Evolutionary conservation across 805 yeast genomes (phyloP), one percentile per base, ranked within the genome.

Genomic region (Pichia phayaonensis): DNA sequence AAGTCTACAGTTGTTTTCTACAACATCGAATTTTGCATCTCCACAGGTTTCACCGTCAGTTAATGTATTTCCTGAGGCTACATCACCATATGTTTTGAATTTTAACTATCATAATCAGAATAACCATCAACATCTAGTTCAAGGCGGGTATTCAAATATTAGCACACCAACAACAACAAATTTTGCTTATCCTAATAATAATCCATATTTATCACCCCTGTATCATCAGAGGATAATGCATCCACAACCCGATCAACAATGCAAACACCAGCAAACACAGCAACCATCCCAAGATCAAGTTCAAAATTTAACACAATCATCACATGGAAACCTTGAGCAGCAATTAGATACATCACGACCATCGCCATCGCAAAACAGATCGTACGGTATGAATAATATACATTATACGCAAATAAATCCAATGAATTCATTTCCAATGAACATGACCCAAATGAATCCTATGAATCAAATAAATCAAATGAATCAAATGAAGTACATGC

Each of bases 91-190:
- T 44, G 10, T 26, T 16, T 26, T 47, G 8, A 34, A 42, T 8
- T 45, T 45, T 21, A 29, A n/a, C n/a, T n/a, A n/a, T n/a, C n/a
- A n/a, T n/a, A n/a, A n/a, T n/a, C n/a, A n/a, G n/a, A n/a, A 29
- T 8, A 5, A 23, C 10, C 45, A 31, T 31, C 24, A 21, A 27
- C 38, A 40, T 8, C 46, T 22, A 34, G 2, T 16, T n/a, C 38
- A 34, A n/a, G n/a, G 10, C n/a, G 20, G 20, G 3, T 34, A 31
- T 27, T 16, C 42, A n/a, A 46, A 23, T 18, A 18, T n/a, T 20
- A 22, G 44, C 11, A 40, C 53, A 16, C 50, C 53, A 36, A 46
- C 50, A 40, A 42, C 27, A 3, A 21, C 26, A 12, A 36, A 43
- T 34, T 46, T 46, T 39, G 48, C 44, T 13, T 42, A 24, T 46